phyloP scores from a whole-genome alignment of 2,329 filamentous ascomycete genomes.

The Paracorniculantispora psalliotae region DNA sequence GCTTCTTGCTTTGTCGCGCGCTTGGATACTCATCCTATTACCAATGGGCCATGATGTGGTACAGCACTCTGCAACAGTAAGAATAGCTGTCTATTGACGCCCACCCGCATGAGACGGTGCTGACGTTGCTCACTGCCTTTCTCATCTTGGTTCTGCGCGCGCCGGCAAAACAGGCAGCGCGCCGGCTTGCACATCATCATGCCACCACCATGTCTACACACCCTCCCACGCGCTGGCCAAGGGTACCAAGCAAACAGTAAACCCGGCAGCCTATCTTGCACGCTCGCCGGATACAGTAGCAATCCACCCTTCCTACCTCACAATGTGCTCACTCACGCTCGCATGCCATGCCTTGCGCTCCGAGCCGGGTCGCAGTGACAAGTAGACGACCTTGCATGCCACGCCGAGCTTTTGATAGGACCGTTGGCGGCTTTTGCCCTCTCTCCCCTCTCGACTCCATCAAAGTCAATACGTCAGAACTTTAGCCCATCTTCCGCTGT shows the following conservation, averaged over 20 bases:
- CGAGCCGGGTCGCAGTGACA: too few species aligned
- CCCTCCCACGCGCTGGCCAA: too few species aligned
- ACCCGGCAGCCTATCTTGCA: neutral
- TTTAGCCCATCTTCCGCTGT: neutral
- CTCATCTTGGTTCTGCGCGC: neutral
- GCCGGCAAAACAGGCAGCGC: neutral
- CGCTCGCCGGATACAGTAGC: neutral
- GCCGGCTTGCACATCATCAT: neutral
- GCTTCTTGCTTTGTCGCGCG: neutral
- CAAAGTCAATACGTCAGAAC: neutral
- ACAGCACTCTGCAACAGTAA: neutral
- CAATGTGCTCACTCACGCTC: too few species aligned
- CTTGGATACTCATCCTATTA: slow-evolving; percentile 4
- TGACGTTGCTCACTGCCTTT: neutral
- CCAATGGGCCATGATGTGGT: too few species aligned
- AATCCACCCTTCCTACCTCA: neutral
- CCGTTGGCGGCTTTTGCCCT: neutral
- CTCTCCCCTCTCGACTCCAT: neutral
- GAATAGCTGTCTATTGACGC: neutral
- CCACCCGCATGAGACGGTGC: neutral
- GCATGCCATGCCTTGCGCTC: too few species aligned
- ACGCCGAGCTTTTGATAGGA: neutral
- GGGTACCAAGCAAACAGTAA: neutral
- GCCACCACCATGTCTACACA: neutral
- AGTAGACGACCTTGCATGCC: neutral